Conservation (phyloP, 768 basidiomycete genomes). For the Sporobolomyces phaffii region DNA sequence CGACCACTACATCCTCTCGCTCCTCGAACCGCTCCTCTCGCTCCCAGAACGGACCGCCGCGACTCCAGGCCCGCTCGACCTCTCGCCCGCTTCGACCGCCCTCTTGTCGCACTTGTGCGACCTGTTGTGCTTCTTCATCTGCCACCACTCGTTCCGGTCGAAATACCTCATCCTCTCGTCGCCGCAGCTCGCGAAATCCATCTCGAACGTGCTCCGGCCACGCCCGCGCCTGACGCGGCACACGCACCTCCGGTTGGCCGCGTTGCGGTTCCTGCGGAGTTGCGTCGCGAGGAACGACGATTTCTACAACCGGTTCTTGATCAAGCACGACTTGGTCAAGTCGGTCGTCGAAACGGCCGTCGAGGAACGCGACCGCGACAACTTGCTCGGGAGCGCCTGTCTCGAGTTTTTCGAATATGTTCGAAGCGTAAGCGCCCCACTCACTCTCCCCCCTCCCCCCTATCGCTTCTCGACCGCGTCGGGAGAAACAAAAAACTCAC, state of each 20-base stretch:
- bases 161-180: constrained; percentile 83
- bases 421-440: constrained; percentile 58
- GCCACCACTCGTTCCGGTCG: constrained; percentile 84
- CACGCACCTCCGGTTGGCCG: constrained; percentile 86
- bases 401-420: constrained; percentile 92
- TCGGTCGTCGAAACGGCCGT: constrained; percentile 78
- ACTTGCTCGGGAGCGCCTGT: constrained; percentile 86
- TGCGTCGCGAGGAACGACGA: constrained; percentile 66
- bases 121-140: constrained; percentile 76
- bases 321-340: constrained; percentile 75
- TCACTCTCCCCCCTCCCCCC: not conserved
- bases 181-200: constrained; percentile 59
- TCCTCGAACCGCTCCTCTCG: constrained; percentile 73
- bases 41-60: constrained; percentile 46
- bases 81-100: constrained; percentile 52
- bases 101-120: constrained; percentile 86
- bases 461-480: not conserved
- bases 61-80: constrained; percentile 49
- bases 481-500: not conserved
- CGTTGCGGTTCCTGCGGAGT: constrained; percentile 84
- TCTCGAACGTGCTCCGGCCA: constrained; percentile 68
- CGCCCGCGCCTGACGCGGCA: constrained; percentile 72
- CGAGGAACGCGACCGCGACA: constrained; percentile 73
- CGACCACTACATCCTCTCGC: constrained; percentile 66
- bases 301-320: constrained; percentile 64